These are phyloP conservation scores for Lachnellula willkommii DNA, from an alignment of 2,329 filamentous ascomycete species.

Conservation along the genomic window DNA sequence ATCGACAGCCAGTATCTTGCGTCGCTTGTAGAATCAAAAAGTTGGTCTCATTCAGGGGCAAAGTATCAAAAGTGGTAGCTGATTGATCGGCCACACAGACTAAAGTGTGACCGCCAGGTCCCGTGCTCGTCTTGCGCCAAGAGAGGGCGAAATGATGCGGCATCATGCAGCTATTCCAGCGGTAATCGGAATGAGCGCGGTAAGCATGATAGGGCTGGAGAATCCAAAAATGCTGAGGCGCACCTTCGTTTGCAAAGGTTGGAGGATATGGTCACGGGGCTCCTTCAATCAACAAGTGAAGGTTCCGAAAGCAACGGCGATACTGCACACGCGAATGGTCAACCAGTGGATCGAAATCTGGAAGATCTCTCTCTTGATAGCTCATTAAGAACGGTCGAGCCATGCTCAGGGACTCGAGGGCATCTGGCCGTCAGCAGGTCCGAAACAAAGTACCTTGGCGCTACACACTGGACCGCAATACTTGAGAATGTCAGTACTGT, in stretches of 20 bases:
- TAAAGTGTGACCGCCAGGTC: conserved; percentile 12
- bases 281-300: conserved; percentile 2
- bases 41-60: neutral
- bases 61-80: neutral
- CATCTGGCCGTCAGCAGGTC: conserved; percentile 4
- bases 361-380: neutral
- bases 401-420: neutral
- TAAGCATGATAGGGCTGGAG: neutral
- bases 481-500: conserved; percentile 50
- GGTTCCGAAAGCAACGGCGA: neutral
- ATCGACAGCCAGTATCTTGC: conserved; percentile 13
- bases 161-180: conserved; percentile 2
- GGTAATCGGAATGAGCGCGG: neutral
- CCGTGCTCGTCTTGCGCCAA: conserved; percentile 10
- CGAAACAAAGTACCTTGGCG: conserved; percentile 47
- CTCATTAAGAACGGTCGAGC: neutral
- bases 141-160: conserved; percentile 1
- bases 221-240: conserved; percentile 5
- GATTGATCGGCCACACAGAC: neutral
- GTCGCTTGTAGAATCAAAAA: conserved; percentile 7
- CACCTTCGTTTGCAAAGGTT: conserved; percentile 10
- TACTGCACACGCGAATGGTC: neutral
- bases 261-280: conserved; percentile 11
- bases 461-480: conserved; percentile 54
- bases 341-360: neutral